phyloP scores from a whole-genome alignment of 169 alveolate species.

The Plasmodium blacklocki region DNA sequence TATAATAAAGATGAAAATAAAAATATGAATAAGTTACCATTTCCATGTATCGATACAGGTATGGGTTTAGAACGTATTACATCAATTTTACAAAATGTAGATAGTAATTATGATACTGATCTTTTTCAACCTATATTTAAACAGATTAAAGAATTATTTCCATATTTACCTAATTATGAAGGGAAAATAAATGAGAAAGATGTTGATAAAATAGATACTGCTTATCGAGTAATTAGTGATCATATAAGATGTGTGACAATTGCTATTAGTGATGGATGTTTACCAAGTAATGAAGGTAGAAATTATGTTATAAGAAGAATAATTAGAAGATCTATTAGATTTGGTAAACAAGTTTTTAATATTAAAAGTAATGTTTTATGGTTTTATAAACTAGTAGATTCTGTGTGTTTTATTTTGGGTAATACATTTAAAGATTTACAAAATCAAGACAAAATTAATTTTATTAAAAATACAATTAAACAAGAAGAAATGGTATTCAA shows the following conservation, averaged over 20 bases:
- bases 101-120: conserved; percentile 95
- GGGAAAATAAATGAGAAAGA: conserved; percentile 92
- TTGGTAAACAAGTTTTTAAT: conserved; percentile 87
- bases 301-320: conserved; percentile 94
- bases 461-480: conserved; percentile 84
- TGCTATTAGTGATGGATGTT: conserved; percentile 94
- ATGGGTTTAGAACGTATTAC: conserved; percentile 96
- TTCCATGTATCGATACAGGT: conserved; percentile 95
- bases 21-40: conserved; percentile 90
- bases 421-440: conserved; percentile 88
- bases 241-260: conserved; percentile 94
- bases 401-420: conserved; percentile 89
- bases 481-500: conserved; percentile 92
- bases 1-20: conserved; percentile 92
- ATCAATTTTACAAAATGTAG: conserved; percentile 88
- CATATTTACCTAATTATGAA: conserved; percentile 85
- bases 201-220: conserved; percentile 88
- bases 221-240: conserved; percentile 95
- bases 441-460: conserved; percentile 84
- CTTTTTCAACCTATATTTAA: conserved; percentile 89
- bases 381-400: conserved; percentile 89
- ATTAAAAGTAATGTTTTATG: conserved; percentile 86
- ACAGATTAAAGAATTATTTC: conserved; percentile 85
- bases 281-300: conserved; percentile 94
- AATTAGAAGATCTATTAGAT: conserved; percentile 92